Evolutionary conservation across 306 rosid species (phyloP).

Genomic region (Alnus rubra): DNA sequence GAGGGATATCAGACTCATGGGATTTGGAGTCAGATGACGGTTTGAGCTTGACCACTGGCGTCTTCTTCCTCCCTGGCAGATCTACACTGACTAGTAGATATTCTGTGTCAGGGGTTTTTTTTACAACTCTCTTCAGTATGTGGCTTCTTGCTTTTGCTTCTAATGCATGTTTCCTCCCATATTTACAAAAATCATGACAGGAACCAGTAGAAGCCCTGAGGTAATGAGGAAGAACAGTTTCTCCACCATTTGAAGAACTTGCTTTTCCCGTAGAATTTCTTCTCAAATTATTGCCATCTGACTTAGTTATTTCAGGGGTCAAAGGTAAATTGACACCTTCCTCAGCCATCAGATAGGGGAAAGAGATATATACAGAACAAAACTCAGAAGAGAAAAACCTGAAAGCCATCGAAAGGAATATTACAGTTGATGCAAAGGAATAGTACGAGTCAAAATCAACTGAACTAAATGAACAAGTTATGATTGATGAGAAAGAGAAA

Average conservation of each 20-base stretch:
- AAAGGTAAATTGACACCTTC: conserved; percentile 36
- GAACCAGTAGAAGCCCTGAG: conserved; percentile 85
- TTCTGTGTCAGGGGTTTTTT: conserved; percentile 31
- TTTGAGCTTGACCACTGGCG: conserved; percentile 22
- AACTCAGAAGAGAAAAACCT: conserved; percentile 44
- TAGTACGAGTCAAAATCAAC: not conserved
- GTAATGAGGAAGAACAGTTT: conserved; percentile 53
- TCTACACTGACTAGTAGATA: conserved; percentile 31
- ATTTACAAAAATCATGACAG: conserved; percentile 90
- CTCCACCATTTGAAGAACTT: conserved; percentile 33
- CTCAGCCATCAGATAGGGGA: conserved; percentile 50
- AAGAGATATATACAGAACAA: conserved; percentile 20
- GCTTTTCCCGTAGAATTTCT: conserved; percentile 56
- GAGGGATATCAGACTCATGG: conserved; percentile 13
- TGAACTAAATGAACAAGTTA: conserved; percentile 1
- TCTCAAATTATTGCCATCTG: conserved; percentile 37
- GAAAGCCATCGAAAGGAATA: conserved; percentile 31
- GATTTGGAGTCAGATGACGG: conserved; percentile 36
- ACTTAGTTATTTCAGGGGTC: conserved; percentile 31
- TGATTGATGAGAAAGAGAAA: not conserved
- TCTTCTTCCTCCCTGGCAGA: conserved; percentile 33
- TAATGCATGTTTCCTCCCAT: conserved; percentile 48
- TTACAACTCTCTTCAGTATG: conserved; percentile 33
- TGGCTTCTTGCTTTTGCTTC: conserved; percentile 48
- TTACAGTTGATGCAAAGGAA: conserved; percentile 17